Evolutionary conservation across 768 basidiomycete genomes (phyloP), one percentile per base, ranked within the genome.

Genomic region (Termitomyces sp.): DNA sequence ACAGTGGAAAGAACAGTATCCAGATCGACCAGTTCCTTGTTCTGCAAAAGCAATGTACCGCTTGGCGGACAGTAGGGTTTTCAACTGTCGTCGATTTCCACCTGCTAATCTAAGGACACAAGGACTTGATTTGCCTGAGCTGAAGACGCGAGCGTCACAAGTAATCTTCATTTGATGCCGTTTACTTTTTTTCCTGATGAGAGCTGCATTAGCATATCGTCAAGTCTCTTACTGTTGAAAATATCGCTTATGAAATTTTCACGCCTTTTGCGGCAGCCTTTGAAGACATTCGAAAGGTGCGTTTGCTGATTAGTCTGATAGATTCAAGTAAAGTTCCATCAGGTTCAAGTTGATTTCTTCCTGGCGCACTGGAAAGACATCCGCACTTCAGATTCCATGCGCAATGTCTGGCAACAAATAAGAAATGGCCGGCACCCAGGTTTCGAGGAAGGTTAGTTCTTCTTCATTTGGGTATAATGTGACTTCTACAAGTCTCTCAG

Each of bases 241-340:
- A 94, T 71, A 89, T 94, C 55, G 88, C 90, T 2, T 87, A 89
- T 65, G 93, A 96, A 70, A 87, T 90, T 40, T 96, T 96, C 69
- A 91, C 90, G 12, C 85, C 88, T 0, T 94, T 96, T 75, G 87
- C 91, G 6, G 89, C 89, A 6, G 85, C 87, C 0, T 94, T 92
- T 66, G 87, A 89, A 56, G 88, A 91, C 48, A 86, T 96, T 32
- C 80, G 92, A 55, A 91, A 89, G 81, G 89, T 85, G 52, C 52
- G 69, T 55, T 22, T 35, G 9, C 51, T 53, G 39, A 58, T 20
- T 32, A n/a, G 24, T 59, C 53, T 24, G 39, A 36, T 16, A 33
- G 67, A 82, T 22, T 79, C 80, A 0, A 71, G 62, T 51, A 72
- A 75, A 24, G 85, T 75, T 66, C 85, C 84, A 75, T 70, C 42